phyloP scores from a whole-genome alignment of 2,329 filamentous ascomycete genomes.

The Chaetomiaceae sp. region DNA sequence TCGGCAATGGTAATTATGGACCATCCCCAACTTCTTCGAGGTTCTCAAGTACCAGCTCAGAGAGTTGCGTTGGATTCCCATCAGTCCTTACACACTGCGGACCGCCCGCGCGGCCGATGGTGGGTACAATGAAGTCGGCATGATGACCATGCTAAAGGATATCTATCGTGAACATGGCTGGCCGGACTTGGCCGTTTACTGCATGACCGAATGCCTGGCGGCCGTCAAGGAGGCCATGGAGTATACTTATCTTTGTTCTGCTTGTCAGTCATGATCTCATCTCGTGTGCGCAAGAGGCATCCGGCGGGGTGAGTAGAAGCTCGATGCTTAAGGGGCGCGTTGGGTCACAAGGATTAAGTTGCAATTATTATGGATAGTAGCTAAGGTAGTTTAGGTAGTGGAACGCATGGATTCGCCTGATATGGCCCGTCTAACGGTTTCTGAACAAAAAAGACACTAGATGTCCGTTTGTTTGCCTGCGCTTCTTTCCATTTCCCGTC shows the following conservation, averaged over 20 bases:
- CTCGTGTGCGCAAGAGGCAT: too few relatives aligned
- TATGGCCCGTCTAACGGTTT: too few relatives aligned
- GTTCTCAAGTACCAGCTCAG: constrained; percentile 2
- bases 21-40: constrained; percentile 4
- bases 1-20: background rate
- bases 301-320: too few relatives aligned
- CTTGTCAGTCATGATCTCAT: too few relatives aligned
- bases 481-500: too few relatives aligned
- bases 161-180: constrained; percentile 1
- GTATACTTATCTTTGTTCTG: background rate
- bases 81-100: background rate
- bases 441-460: too few relatives aligned
- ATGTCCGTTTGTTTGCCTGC: too few relatives aligned
- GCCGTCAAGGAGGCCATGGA: background rate
- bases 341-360: too few relatives aligned
- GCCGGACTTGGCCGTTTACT: background rate
- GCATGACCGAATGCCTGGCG: background rate
- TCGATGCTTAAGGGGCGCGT: too few relatives aligned
- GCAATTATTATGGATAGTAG: too few relatives aligned
- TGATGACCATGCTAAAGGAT: background rate
- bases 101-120: background rate
- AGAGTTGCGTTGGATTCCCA: background rate
- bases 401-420: too few relatives aligned
- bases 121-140: background rate
- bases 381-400: too few relatives aligned